Base-by-base conservation (phyloP, 345 rosid species). In the Eucalyptus polyanthemos region DNA sequence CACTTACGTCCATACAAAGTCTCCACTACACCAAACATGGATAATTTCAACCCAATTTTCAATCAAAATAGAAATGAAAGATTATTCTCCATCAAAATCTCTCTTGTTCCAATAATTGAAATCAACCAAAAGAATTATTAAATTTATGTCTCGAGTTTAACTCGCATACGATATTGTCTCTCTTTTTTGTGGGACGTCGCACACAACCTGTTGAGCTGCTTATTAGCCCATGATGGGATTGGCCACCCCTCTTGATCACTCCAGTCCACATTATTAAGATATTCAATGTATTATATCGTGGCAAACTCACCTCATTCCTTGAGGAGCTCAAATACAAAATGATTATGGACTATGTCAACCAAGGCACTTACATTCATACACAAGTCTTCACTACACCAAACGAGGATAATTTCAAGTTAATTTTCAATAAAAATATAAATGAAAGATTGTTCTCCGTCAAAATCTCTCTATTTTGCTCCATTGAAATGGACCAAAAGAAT, bases 151-250 rank as follows among this genome's bases (percentile, higher is more conserved):
- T 25, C 6, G 4, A 58, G 7, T 44, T 44, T n/a, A n/a, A n/a
- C n/a, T n/a, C n/a, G n/a, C n/a, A n/a, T n/a, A n/a, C n/a, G n/a
- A n/a, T 27, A 11, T 51, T 51, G 0, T 27, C 14, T 5, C 3
- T 25, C 13, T 56, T 58, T 58, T 25, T 58, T 11, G 0, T 11
- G 5, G 2, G 58, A 54, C 0, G 7, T 0, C 11, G 0, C 58
- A 8, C 5, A 2, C 58, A 21, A 54, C 11, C 8, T 6, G 8
- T 51, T 6, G 21, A 51, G 54, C 4, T 51, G 21, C 54, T 50
- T 50, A 50, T 50, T 50, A 50, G 54, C 54, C 53, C 58, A 54
- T 2, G 5, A 19, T 21, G 24, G 25, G 24, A 54, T 54, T 54
- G 25, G 25, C 58, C 25, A 19, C 25, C 58, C 24, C 58, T 19